Evolutionary conservation across 768 basidiomycete genomes (phyloP), one percentile per base, ranked within the genome.

Genomic region (Mycena epipterygia): DNA sequence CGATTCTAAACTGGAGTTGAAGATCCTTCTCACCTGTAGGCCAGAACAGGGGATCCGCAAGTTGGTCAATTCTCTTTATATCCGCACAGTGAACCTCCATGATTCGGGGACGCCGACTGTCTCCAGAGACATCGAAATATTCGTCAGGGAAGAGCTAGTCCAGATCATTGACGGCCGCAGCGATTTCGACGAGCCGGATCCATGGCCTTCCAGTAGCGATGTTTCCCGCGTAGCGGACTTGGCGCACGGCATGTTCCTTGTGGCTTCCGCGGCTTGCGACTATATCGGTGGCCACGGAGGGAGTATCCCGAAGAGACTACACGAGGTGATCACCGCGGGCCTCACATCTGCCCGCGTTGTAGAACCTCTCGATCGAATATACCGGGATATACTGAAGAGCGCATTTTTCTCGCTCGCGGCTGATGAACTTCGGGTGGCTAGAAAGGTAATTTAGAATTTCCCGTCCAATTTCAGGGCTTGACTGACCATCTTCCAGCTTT

Each of bases 41-140:
- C 52, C 52, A 3, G 52, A 53, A 27, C 52, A 53, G 52, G 33
- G 30, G 52, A 53, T 53, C 52, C 52, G 52, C 17, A 29, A 53
- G 19, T 32, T 53, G 16, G 33, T 53, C 30, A 32, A 19, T 16
- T 53, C 52, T 33, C 52, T 53, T 30, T 5, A 9, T 6, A 53
- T 53, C 19, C 52, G 30, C 1, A 53, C 52, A n/a, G 2, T 44
- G 6, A 11, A 44, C 42, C 42, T 44, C 5, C 42, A 44, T n/a
- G 42, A 44, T 11, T 53, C 52, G 6, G 52, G 30, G 52, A 53
- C 52, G 13, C 52, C 52, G 3, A 19, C 21, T 33, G 52, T 53
- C 30, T 33, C 52, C 32, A 53, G 32, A 21, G 52, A 53, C 21
- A 53, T 53, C 16, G 16, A 29, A 30, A 53, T 53, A 2, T 53